Evolutionary conservation across 2,329 filamentous ascomycete genomes (phyloP).

Genomic region (Chaetomiaceae sp.): DNA sequence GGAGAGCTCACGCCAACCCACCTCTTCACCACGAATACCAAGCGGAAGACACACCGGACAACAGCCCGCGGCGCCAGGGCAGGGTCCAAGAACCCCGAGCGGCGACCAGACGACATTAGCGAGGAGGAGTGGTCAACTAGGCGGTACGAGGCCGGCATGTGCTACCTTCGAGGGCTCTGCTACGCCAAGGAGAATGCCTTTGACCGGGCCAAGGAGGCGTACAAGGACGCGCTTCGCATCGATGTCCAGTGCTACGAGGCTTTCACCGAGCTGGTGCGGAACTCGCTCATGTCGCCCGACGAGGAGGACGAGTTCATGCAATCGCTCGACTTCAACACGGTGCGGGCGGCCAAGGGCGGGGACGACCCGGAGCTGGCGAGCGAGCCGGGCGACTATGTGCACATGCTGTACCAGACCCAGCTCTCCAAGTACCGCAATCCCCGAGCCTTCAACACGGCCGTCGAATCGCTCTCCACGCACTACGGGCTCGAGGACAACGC

Average conservation of each 20-base stretch:
- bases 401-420: conserved; percentile 92
- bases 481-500: conserved; percentile 84
- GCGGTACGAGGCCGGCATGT: conserved; percentile 94
- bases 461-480: conserved; percentile 87
- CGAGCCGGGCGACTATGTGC: conserved; percentile 88
- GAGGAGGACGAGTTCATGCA: conserved; percentile 90
- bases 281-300: conserved; percentile 81
- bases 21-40: conserved; percentile 63
- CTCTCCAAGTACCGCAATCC: conserved; percentile 94
- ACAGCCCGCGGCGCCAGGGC: conserved; percentile 15
- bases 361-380: conserved; percentile 48
- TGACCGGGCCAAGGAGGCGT: conserved; percentile 94
- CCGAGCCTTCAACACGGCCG: conserved; percentile 73
- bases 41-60: conserved; percentile 60
- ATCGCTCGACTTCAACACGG: conserved; percentile 82
- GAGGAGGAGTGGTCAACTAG: conserved; percentile 70
- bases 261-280: conserved; percentile 96
- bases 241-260: conserved; percentile 98
- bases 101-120: conserved; percentile 22
- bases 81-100: conserved; percentile 29
- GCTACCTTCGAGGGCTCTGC: conserved; percentile 87
- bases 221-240: conserved; percentile 94
- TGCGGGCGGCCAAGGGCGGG: conserved; percentile 52
- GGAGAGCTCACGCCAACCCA: conserved; percentile 94
- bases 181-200: conserved; percentile 97